Base-by-base conservation (phyloP, 139 green algal species). In the Ulvella scutata region DNA sequence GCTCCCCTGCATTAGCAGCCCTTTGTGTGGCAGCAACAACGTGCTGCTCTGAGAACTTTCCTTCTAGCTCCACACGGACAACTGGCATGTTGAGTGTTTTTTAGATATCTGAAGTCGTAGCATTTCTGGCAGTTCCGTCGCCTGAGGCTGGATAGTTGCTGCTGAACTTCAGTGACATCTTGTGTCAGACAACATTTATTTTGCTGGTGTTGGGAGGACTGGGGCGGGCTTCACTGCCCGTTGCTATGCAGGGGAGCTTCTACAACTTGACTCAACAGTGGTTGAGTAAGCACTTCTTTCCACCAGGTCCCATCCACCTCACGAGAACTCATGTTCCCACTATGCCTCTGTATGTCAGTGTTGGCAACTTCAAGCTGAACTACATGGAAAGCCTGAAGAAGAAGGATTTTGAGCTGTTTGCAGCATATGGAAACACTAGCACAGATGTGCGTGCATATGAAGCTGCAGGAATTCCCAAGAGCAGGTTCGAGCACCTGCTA, bases 391-490 rank as follows among this genome's bases (percentile, higher is more conserved):
- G 9, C 35, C 78, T 82, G n/a, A 72, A 78, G 78, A 43, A 37
- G 20, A 76, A 43, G 51, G 78, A 73, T 6, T 72, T 82, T 6
- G 37, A 76, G 26, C 17, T 82, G 17, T 76, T 67, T 77, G 78
- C 78, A 6, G 78, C 78, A 38, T 82, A 82, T 44, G 78, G 78
- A 35, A 82, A 82, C 43, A 82, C 78, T 10, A 13, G 34, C 73
- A 79, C 78, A 21, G 78, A 82, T 43, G 39, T 78, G 23, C 21
- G 43, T 13, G 74, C 78, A 7, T 82, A 82, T 29, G 78, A 20
- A 3, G 62, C 62, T 43, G 61, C 43, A 3, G 78, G 78, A 51
- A 78, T 82, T 40, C 35, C 62, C 10, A 77, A 75, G 51, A 26
- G 33, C n/a, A 67, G 51, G 51, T 67, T 0, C 21, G 40, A 20